phyloP scores from a whole-genome alignment of 345 rosid species.

The Acer negundo region DNA sequence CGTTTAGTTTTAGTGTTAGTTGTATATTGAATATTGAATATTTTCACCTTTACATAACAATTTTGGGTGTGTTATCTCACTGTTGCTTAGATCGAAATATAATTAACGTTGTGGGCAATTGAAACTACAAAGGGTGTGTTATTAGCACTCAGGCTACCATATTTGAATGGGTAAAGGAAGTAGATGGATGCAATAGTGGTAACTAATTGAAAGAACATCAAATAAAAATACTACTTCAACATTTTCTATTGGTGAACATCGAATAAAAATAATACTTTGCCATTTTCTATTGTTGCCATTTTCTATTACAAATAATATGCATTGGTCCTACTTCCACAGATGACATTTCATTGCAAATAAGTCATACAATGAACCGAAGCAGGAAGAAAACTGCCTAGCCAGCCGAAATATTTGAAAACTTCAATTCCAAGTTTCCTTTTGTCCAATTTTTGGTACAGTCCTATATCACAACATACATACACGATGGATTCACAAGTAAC shows the following conservation, averaged over 20 bases:
- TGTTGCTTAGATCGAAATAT: not conserved
- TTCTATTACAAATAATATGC: too few species aligned
- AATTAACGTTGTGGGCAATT: not conserved
- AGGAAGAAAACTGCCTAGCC: not conserved
- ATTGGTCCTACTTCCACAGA: not conserved
- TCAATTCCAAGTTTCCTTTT: not conserved
- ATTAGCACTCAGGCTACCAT: too few species aligned
- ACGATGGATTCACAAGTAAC: slow-evolving; percentile 7
- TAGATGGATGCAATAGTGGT: too few species aligned
- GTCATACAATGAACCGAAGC: not conserved
- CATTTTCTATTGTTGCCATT: too few species aligned
- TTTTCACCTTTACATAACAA: too few species aligned
- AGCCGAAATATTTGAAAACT: not conserved
- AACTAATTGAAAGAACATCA: too few species aligned
- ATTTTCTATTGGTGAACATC: too few species aligned
- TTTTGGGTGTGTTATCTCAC: not conserved
- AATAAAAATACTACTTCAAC: too few species aligned
- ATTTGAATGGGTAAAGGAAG: too few species aligned
- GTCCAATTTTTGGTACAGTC: slow-evolving; percentile 7
- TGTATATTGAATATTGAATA: too few species aligned
- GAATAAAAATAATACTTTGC: not conserved
- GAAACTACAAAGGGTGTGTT: too few species aligned
- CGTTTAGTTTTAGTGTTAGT: too few species aligned
- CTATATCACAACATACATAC: not conserved
- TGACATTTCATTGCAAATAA: not conserved